These are phyloP conservation scores for Cladorrhinum sp. DNA, from an alignment of 2,329 filamentous ascomycete species.

Conservation along the genomic window DNA sequence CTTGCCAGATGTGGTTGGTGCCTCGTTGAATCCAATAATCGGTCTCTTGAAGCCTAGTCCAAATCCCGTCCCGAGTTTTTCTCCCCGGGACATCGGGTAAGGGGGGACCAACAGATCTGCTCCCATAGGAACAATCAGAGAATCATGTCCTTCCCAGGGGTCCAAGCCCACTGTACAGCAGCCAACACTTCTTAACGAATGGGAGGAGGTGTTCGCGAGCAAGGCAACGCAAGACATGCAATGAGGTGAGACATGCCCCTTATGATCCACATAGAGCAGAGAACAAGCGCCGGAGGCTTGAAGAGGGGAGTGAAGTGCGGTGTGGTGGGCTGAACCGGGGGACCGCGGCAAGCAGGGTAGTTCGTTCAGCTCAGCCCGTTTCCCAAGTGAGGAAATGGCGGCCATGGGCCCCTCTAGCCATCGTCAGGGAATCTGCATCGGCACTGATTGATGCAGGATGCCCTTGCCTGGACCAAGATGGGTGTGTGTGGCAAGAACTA, in stretches of 20 bases:
- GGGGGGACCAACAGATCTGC: neutral
- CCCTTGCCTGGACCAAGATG: neutral
- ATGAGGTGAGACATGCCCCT: neutral
- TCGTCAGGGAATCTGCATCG: neutral
- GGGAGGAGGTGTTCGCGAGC: neutral
- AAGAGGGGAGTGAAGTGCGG: neutral
- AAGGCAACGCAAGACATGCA: neutral
- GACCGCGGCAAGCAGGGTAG: neutral
- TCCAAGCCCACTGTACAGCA: too few relatives aligned
- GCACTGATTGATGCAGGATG: neutral
- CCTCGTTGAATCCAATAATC: neutral
- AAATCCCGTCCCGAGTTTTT: neutral
- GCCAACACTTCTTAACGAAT: neutral
- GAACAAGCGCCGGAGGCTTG: neutral
- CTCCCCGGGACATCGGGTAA: neutral
- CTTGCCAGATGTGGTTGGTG: conserved; percentile 5
- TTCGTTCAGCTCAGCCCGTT: neutral
- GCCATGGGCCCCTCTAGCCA: neutral
- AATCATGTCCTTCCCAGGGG: too few relatives aligned
- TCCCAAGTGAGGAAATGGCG: neutral
- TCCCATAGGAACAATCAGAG: neutral
- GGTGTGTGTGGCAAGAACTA: neutral
- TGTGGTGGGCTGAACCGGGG: neutral
- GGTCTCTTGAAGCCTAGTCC: neutral
- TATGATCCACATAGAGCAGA: neutral